These are phyloP conservation scores for Arxiozyma slooffiae DNA, from an alignment of 1,139 yeast species.

Conservation along the genomic window DNA sequence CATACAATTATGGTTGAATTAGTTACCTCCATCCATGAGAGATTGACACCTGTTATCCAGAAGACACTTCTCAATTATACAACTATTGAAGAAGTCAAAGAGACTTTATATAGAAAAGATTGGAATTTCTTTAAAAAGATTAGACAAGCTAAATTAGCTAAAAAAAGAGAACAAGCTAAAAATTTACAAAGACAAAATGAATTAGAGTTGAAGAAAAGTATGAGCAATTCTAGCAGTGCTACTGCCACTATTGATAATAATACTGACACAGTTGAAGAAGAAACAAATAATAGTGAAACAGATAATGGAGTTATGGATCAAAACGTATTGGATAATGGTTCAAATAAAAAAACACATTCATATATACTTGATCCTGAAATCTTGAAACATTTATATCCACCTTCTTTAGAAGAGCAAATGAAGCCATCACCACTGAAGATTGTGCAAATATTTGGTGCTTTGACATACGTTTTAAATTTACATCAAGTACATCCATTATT, in stretches of 20 bases:
- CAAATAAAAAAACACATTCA: not conserved
- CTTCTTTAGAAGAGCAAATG: conserved; percentile 52
- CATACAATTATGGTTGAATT: conserved; percentile 57
- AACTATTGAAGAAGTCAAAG: conserved; percentile 55
- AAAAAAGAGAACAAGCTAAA: conserved; percentile 10
- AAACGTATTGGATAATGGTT: conserved; percentile 11
- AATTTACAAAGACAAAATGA: conserved; percentile 9
- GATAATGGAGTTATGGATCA: not conserved
- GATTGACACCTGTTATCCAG: conserved; percentile 48
- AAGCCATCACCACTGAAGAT: conserved; percentile 83
- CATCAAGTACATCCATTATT: conserved; percentile 72
- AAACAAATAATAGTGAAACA: conserved; percentile 3
- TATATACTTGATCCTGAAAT: conserved; percentile 48
- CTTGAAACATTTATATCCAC: conserved; percentile 61
- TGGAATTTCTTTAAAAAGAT: conserved; percentile 65
- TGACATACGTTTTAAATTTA: conserved; percentile 72
- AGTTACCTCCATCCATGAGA: conserved; percentile 53
- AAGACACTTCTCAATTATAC: conserved; percentile 56
- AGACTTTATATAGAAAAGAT: conserved; percentile 51
- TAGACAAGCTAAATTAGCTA: conserved; percentile 24
- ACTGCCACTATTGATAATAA: conserved; percentile 6
- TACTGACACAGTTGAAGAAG: conserved; percentile 1
- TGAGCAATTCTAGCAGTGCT: not conserved
- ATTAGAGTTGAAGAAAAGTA: conserved; percentile 1
- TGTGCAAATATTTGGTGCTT: conserved; percentile 80